Evolutionary conservation across 2,329 filamentous ascomycete genomes (phyloP).

Genomic region (Nemania diffusa): DNA sequence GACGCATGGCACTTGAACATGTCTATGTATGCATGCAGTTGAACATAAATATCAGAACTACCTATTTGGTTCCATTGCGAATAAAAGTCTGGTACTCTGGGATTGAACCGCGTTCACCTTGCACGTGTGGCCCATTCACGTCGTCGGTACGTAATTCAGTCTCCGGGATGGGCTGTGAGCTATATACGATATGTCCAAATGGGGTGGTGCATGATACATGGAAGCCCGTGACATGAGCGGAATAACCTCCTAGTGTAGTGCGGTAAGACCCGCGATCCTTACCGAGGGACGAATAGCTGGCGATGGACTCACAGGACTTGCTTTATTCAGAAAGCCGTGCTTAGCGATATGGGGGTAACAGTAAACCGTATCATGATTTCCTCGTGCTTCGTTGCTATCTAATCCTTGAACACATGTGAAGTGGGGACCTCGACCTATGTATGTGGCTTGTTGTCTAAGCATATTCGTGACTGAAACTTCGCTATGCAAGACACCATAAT

Average conservation of each 20-base stretch:
- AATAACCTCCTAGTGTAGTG: not conserved
- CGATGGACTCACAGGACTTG: not conserved
- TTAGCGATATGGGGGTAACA: not conserved
- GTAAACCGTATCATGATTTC: too few species aligned
- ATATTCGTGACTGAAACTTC: not conserved
- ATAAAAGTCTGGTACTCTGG: conserved; percentile 17
- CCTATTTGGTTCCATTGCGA: conserved; percentile 16
- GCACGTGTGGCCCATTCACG: not conserved
- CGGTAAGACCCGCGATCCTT: conserved; percentile 5
- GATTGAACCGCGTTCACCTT: not conserved
- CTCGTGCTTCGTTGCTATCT: not conserved
- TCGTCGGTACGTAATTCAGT: not conserved
- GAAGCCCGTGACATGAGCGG: conserved; percentile 12
- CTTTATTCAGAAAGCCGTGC: conserved; percentile 15
- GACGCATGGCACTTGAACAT: conserved; percentile 3
- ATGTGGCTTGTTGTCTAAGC: not conserved
- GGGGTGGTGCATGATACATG: conserved; percentile 4
- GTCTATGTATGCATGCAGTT: conserved; percentile 11
- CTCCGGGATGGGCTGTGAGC: not conserved
- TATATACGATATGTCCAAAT: not conserved
- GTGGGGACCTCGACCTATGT: not conserved
- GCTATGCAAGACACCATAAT: not conserved
- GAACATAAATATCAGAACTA: not conserved
- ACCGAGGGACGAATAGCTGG: not conserved
- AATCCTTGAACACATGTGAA: not conserved